Base-by-base conservation (phyloP, 495 filamentous ascomycete genomes). In the Terfezia claveryi region DNA sequence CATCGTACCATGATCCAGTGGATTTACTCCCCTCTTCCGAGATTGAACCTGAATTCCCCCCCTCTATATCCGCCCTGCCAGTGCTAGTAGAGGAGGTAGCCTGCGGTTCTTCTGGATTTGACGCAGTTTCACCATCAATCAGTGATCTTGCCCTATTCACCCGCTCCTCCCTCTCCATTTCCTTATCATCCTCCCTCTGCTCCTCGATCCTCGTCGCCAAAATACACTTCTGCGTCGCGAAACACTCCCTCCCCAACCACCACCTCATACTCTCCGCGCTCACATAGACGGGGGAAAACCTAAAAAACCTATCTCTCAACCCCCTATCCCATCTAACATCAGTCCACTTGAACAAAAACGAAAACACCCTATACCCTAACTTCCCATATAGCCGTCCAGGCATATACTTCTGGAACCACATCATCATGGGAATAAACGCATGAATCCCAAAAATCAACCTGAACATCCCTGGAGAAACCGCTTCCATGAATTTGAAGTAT, bases 371-470 rank as follows among this genome's bases (percentile, higher is more conserved):
- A 63, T 96, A 96, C 8, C 87, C 91, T 36, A 95, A 70, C 46
- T 76, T 76, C n/a, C 86, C 87, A 60, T 93, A 96, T 23, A 93
- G 55, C 0, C 66, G 68, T 1, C 80, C 71, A 5, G 79, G 76
- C 6, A 94, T 67, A 10, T 76, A 53, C 0, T 65, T 60, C 57
- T 87, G 88, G 73, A 88, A 85, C 1, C 74, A 74, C 80, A 94
- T 83, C 89, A 95, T 96, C 62, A 93, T 70, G 1, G 89, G 89
- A 56, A 96, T 94, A 69, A 95, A 96, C 0, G 87, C 79, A 64
- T 94, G 88, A 52, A 95, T 88, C 20, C 89, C 89, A 63, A 96
- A 96, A 58, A 92, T 73, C 36, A 85, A 57, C 1, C 85, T 74
- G 68, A 94, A 96, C 65, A 85, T 72, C 14, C 60, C 70, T 0